Evolutionary conservation across 108 stramenopile genomes (phyloP).

Genomic region (Aurantiochytrium sp.): DNA sequence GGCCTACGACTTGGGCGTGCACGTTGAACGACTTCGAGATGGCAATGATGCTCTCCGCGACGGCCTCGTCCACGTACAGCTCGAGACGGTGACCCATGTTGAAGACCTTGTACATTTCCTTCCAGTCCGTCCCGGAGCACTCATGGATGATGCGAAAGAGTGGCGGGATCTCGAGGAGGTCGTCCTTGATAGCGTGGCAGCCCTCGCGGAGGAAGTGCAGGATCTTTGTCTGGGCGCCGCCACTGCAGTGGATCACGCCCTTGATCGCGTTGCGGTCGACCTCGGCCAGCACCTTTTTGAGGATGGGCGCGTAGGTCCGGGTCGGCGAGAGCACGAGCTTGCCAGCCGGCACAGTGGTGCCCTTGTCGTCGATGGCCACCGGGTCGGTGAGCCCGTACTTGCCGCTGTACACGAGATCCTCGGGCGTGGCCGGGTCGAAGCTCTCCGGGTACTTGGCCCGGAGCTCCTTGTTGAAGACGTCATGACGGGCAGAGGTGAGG

Average conservation of each 20-base stretch:
- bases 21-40: conserved; percentile 13
- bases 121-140: conserved; percentile 8
- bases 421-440: neutral
- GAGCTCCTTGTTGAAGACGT: conserved; percentile 35
- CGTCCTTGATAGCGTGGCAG: conserved; percentile 23
- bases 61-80: conserved; percentile 6
- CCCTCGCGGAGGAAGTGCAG: neutral
- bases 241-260: conserved; percentile 29
- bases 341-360: conserved; percentile 15
- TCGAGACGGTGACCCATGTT: conserved; percentile 35
- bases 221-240: conserved; percentile 32
- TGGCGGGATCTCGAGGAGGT: conserved; percentile 12
- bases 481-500: conserved; percentile 33
- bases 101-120: conserved; percentile 34
- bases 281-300: conserved; percentile 20
- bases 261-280: neutral
- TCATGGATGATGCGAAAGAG: conserved; percentile 23
- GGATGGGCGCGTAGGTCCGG: conserved; percentile 32
- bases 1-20: conserved; percentile 26
- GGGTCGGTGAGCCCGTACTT: conserved; percentile 9
- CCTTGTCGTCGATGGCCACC: neutral
- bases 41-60: neutral
- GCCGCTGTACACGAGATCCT: conserved; percentile 32
- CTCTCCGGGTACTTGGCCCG: conserved; percentile 23
- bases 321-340: conserved; percentile 36